Conservation (phyloP, 169 alveolate genomes). For the Cryptosporidium muris region DNA sequence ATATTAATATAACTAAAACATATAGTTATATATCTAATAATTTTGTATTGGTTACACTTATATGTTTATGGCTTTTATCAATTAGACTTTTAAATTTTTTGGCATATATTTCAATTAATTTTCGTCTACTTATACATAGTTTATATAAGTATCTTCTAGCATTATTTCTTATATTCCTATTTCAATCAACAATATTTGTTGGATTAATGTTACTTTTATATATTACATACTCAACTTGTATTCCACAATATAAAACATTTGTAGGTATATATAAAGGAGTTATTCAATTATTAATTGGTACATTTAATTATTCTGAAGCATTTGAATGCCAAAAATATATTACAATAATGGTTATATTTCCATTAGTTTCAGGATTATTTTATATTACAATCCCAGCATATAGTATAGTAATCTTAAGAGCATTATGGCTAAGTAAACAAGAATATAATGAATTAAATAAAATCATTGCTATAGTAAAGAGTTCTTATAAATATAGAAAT, state of each 20-base stretch:
- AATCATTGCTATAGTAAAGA: slow-evolving; percentile 36
- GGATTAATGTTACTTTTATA: slow-evolving; percentile 37
- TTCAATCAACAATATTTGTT: slow-evolving; percentile 7
- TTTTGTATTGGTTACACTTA: slow-evolving; percentile 8
- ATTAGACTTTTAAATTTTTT: slow-evolving; percentile 25
- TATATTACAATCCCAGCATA: slow-evolving; percentile 41
- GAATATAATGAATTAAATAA: slow-evolving; percentile 42
- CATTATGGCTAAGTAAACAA: slow-evolving; percentile 64
- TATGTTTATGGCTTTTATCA: slow-evolving; percentile 38
- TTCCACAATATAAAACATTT: slow-evolving; percentile 1
- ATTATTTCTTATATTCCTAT: slow-evolving; percentile 15
- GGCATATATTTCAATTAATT: slow-evolving; percentile 34
- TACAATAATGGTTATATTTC: slow-evolving; percentile 21
- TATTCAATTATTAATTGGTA: slow-evolving; percentile 29
- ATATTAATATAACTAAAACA: no score
- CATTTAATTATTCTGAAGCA: slow-evolving; percentile 29
- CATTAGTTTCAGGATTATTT: slow-evolving; percentile 20
- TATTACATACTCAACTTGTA: slow-evolving; percentile 46
- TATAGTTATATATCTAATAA: not conserved
- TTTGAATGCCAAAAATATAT: slow-evolving; percentile 17
- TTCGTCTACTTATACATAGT: slow-evolving; percentile 10
- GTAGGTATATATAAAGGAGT: slow-evolving; percentile 3
- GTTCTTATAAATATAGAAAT: slow-evolving; percentile 8
- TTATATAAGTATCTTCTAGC: slow-evolving; percentile 8
- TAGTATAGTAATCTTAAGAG: slow-evolving; percentile 30